phyloP scores from a whole-genome alignment of 2,329 filamentous ascomycete genomes.

The Claviceps monticola region DNA sequence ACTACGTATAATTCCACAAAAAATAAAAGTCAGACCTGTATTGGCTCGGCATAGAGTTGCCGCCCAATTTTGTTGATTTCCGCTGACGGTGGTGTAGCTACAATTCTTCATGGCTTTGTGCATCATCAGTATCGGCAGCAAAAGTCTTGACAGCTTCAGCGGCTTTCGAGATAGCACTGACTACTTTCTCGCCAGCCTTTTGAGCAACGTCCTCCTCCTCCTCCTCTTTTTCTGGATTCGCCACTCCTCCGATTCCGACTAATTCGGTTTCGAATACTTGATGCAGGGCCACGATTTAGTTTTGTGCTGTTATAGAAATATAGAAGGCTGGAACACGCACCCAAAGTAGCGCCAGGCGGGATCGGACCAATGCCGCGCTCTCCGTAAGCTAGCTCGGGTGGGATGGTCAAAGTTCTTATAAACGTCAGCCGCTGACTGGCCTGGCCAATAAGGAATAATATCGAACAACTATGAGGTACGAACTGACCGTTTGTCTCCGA shows the following conservation, averaged over 20 bases:
- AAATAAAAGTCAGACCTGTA: background rate
- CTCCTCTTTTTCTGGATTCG: slow-evolving; percentile 6
- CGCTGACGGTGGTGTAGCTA: slow-evolving; percentile 16
- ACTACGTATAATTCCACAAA: background rate
- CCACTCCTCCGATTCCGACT: slow-evolving; percentile 65
- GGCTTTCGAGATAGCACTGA: slow-evolving; percentile 10
- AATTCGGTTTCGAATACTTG: slow-evolving; percentile 85
- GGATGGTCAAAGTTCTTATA: slow-evolving; percentile 65
- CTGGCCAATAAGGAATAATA: background rate
- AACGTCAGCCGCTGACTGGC: slow-evolving; percentile 3
- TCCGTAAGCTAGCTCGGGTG: slow-evolving; percentile 77
- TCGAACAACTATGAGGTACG: background rate
- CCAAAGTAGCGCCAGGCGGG: slow-evolving; percentile 63
- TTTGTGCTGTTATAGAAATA: background rate
- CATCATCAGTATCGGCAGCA: slow-evolving; percentile 39
- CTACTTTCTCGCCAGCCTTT: slow-evolving; percentile 13
- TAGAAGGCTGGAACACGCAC: slow-evolving; percentile 28
- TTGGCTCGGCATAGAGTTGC: too few species aligned
- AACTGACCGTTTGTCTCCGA: slow-evolving; percentile 67
- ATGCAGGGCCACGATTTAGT: slow-evolving; percentile 7
- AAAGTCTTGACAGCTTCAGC: slow-evolving; percentile 31
- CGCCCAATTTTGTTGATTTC: background rate
- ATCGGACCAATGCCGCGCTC: slow-evolving; percentile 65
- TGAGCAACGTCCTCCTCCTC: slow-evolving; percentile 17
- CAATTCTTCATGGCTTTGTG: slow-evolving; percentile 46